These are phyloP conservation scores for Hagleromyces aurorensis DNA, from an alignment of 805 yeast species.

Conservation along the genomic window DNA sequence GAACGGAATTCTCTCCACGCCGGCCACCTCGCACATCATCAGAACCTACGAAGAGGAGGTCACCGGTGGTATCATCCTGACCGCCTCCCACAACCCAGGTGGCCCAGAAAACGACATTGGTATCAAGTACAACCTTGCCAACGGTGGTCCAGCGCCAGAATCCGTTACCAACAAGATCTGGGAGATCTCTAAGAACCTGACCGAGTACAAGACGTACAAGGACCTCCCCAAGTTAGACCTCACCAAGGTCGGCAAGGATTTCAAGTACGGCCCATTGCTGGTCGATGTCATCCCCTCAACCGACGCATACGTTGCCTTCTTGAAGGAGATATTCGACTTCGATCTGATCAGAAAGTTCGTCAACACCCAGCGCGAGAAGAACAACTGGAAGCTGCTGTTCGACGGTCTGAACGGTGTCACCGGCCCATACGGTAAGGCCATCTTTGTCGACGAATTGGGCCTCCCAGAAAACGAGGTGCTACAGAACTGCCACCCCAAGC, in stretches of 20 bases:
- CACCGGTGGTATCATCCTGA: slow-evolving; percentile 92
- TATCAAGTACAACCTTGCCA: slow-evolving; percentile 86
- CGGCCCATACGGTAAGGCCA: slow-evolving; percentile 86
- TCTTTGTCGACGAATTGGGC: slow-evolving; percentile 80
- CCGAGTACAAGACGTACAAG: slow-evolving; percentile 49
- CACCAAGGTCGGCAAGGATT: slow-evolving; percentile 42
- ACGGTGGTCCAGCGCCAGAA: slow-evolving; percentile 99
- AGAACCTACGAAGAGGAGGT: slow-evolving; percentile 48
- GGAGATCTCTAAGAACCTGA: slow-evolving; percentile 53
- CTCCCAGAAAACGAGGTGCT: slow-evolving; percentile 53
- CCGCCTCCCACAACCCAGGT: slow-evolving; percentile 98
- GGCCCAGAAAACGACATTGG: slow-evolving; percentile 91
- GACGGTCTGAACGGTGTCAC: slow-evolving; percentile 94
- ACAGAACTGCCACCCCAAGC: slow-evolving; percentile 72
- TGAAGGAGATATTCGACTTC: slow-evolving; percentile 85
- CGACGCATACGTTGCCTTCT: slow-evolving; percentile 63
- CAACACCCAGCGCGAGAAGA: slow-evolving; percentile 36
- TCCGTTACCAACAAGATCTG: slow-evolving; percentile 81
- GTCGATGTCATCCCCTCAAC: slow-evolving; percentile 83
- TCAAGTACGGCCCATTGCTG: slow-evolving; percentile 48
- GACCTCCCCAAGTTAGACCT: slow-evolving; percentile 63
- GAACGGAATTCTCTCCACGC: slow-evolving; percentile 83
- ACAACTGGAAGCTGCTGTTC: slow-evolving; percentile 66
- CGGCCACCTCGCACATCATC: slow-evolving; percentile 92
- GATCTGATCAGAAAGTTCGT: slow-evolving; percentile 68